phyloP scores from a whole-genome alignment of 1,284 basidiomycete species.

The Tilletia caries region DNA sequence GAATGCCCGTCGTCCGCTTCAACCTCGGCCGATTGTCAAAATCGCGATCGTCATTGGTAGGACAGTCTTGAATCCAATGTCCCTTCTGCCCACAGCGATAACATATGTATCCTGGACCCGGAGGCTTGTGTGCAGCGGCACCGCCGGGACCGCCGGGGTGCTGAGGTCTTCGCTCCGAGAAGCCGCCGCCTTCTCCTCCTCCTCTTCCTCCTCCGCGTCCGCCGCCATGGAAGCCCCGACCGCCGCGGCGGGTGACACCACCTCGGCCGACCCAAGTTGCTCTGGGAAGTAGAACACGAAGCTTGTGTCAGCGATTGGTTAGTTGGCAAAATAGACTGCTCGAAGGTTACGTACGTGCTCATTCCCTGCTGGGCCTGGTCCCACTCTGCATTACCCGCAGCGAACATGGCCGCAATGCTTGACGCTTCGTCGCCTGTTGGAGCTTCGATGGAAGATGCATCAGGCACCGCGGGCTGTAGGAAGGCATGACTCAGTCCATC shows the following conservation, averaged over 20 bases:
- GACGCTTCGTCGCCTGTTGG: conserved; percentile 38
- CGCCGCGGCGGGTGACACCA: conserved; percentile 40
- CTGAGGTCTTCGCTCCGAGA: not conserved
- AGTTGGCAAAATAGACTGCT: not conserved
- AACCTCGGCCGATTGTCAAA: conserved; percentile 91
- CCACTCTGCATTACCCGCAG: conserved; percentile 84
- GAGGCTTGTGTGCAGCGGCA: not conserved
- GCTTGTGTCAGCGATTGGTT: too few species aligned
- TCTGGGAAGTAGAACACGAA: not conserved
- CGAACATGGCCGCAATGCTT: conserved; percentile 86
- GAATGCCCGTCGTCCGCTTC: conserved; percentile 96
- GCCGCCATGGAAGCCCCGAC: conserved; percentile 17
- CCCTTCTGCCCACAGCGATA: conserved; percentile 92
- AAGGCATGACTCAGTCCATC: not conserved
- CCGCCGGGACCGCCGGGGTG: conserved; percentile 16
- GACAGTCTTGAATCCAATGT: conserved; percentile 99
- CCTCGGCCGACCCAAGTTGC: conserved; percentile 47
- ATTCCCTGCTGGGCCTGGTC: conserved; percentile 95
- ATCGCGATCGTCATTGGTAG: conserved; percentile 91
- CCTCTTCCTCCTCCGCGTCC: conserved; percentile 5
- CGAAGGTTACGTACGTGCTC: conserved; percentile 75
- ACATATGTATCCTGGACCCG: conserved; percentile 84
- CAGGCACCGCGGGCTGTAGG: not conserved
- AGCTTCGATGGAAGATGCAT: not conserved
- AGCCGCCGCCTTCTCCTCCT: not conserved